Evolutionary conservation across 495 filamentous ascomycete species (phyloP).

Genomic region (Aspergillus nanangensis): DNA sequence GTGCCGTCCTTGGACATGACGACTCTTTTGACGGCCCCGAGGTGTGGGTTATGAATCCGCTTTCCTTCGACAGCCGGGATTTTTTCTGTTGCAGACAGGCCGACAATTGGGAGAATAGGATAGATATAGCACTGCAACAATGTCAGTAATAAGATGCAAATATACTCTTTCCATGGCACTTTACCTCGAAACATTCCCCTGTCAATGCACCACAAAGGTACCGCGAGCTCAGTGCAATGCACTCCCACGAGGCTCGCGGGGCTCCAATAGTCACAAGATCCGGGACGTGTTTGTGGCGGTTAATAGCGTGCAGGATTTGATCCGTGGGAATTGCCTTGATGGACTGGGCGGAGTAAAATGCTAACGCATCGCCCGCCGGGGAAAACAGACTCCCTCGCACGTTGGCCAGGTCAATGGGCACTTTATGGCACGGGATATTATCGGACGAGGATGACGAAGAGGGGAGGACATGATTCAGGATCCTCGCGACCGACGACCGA

Average conservation of each 20-base stretch:
- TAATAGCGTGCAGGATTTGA: background rate
- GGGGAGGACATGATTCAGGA: background rate
- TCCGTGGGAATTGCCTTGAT: conserved; percentile 3
- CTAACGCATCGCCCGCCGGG: conserved; percentile 6
- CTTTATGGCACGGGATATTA: background rate
- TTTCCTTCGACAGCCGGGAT: background rate
- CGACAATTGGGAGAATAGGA: background rate
- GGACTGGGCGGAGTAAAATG: conserved; percentile 6
- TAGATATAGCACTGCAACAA: conserved; percentile 12
- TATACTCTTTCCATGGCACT: background rate
- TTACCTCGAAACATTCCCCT: conserved; percentile 8
- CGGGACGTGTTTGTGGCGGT: background rate
- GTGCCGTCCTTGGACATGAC: conserved; percentile 10
- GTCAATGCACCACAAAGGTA: conserved; percentile 6
- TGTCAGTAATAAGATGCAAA: background rate
- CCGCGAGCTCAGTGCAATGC: conserved; percentile 9
- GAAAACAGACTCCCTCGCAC: conserved; percentile 8
- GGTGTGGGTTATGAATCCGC: conserved; percentile 1
- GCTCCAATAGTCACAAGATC: background rate
- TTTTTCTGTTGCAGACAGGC: background rate
- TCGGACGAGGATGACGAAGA: background rate
- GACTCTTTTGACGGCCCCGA: conserved; percentile 10
- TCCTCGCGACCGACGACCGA: background rate
- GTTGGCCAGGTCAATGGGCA: background rate
- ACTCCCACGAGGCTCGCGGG: conserved; percentile 5